Evolutionary conservation across 768 basidiomycete species (phyloP), one percentile per base, ranked within the genome.

Genomic region (Crassisporium funariophilum): DNA sequence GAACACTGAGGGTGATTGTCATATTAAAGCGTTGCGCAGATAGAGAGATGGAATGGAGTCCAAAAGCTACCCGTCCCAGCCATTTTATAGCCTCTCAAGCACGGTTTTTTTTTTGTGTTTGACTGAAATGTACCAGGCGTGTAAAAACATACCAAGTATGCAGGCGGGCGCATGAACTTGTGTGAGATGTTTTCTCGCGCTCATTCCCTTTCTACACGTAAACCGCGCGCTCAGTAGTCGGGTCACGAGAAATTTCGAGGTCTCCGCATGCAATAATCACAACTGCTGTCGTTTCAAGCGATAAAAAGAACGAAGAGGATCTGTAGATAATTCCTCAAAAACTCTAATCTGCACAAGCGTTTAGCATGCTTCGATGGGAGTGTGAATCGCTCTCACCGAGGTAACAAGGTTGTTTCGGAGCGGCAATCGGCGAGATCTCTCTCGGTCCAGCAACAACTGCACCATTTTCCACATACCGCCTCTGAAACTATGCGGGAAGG

Each of bases 1-100:
- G 46, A 22, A 20, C 17, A 23, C n/a, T 21, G 24, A 48, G 20
- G 13, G 47, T 48, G 35, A 48, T 48, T 4, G 47, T 48, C 47
- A 48, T 48, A 16, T 33, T 39, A 20, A 27, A 17, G 2, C 13
- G 10, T 24, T 16, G n/a, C 6, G 5, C 17, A 46, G 35, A 17
- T 3, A 23, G 16, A 21, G 25, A 22, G 24, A 35, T 27, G 27
- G 13, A 29, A 29, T 29, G n/a, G n/a, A n/a, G n/a, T n/a, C n/a
- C n/a, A n/a, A n/a, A n/a, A n/a, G n/a, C n/a, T n/a, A n/a, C n/a
- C n/a, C n/a, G n/a, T n/a, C n/a, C n/a, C n/a, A n/a, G n/a, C n/a
- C n/a, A n/a, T n/a, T n/a, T n/a, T n/a, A n/a, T n/a, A n/a, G n/a
- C n/a, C n/a, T n/a, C n/a, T n/a, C n/a, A n/a, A n/a, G n/a, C n/a